phyloP scores from a whole-genome alignment of 2,329 filamentous ascomycete species.

The Arthrobotrys megalospora region DNA sequence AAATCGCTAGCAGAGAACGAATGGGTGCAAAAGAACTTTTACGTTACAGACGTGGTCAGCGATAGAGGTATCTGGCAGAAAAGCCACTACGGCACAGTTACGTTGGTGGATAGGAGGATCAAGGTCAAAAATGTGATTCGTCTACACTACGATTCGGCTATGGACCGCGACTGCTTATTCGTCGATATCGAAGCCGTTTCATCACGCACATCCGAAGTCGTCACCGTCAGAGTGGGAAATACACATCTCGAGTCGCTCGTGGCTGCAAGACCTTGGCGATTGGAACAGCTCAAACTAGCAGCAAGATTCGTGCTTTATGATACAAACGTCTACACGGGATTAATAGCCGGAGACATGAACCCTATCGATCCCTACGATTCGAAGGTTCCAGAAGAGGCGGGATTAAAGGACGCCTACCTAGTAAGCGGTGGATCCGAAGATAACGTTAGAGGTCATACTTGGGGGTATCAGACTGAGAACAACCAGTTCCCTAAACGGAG shows the following conservation, averaged over 20 bases:
- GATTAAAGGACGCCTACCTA: slow-evolving; percentile 72
- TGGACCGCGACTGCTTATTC: slow-evolving; percentile 72
- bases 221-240: slow-evolving; percentile 71
- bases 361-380: slow-evolving; percentile 73
- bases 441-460: slow-evolving; percentile 72
- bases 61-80: slow-evolving; percentile 68
- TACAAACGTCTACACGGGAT: slow-evolving; percentile 67
- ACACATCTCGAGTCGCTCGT: slow-evolving; percentile 74
- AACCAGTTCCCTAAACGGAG: slow-evolving; percentile 43
- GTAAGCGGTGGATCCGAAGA: slow-evolving; percentile 71
- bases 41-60: slow-evolving; percentile 70
- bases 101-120: slow-evolving; percentile 71
- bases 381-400: slow-evolving; percentile 70
- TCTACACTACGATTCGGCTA: slow-evolving; percentile 69
- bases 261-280: slow-evolving; percentile 70
- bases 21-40: slow-evolving; percentile 71
- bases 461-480: slow-evolving; percentile 71
- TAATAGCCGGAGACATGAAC: slow-evolving; percentile 74
- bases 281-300: slow-evolving; percentile 70
- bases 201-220: slow-evolving; percentile 48
- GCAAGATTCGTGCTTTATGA: slow-evolving; percentile 68
- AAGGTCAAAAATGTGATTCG: slow-evolving; percentile 70
- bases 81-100: slow-evolving; percentile 72
- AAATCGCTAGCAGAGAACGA: slow-evolving; percentile 66
- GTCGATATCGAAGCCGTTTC: slow-evolving; percentile 69